A percentile compares a stretch with the other conserved stretches of the same genome.
phyloP scores from a whole-genome alignment of 768 basidiomycete genomes.

The Chlorophyllum brunneum region DNA sequence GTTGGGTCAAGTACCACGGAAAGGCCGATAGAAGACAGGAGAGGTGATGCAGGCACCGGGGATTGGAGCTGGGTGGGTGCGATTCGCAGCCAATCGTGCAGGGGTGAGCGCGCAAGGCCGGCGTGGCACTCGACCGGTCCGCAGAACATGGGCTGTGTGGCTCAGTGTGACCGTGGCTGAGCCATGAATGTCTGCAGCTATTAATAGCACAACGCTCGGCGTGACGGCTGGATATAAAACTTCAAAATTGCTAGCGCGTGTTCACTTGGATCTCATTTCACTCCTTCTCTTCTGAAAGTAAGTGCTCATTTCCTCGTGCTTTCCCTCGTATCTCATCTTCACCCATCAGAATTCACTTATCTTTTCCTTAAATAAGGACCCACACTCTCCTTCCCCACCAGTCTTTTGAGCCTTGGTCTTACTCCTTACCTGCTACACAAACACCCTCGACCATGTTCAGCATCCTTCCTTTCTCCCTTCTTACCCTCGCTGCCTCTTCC shows the following conservation, averaged over 20 bases:
- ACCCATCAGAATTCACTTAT: conserved; percentile 14
- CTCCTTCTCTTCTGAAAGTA: conserved; percentile 11
- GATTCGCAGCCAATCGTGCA: conserved; percentile 1
- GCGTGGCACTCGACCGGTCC: not conserved
- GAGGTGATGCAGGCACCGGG: not conserved
- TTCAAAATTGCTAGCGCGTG: conserved; percentile 11
- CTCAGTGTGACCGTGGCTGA: not conserved
- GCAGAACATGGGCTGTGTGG: not conserved
- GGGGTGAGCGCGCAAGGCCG: not conserved
- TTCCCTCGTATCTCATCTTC: conserved; percentile 27
- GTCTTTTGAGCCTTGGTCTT: conserved; percentile 19
- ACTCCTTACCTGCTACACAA: not conserved
- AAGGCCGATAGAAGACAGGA: not conserved
- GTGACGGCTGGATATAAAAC: conserved; percentile 4
- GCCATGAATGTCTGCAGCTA: not conserved
- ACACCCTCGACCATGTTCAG: conserved; percentile 31
- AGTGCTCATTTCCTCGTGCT: conserved; percentile 9
- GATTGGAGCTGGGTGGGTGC: not conserved
- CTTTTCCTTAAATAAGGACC: conserved; percentile 24
- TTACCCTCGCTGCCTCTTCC: conserved; percentile 39
- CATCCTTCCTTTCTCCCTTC: conserved; percentile 36
- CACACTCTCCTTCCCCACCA: conserved; percentile 22
- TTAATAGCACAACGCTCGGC: conserved; percentile 3
- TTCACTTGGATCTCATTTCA: conserved; percentile 2
- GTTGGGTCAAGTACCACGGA: not conserved